phyloP scores from a whole-genome alignment of 305 asterid genomes.

The Nicotiana rustica region DNA sequence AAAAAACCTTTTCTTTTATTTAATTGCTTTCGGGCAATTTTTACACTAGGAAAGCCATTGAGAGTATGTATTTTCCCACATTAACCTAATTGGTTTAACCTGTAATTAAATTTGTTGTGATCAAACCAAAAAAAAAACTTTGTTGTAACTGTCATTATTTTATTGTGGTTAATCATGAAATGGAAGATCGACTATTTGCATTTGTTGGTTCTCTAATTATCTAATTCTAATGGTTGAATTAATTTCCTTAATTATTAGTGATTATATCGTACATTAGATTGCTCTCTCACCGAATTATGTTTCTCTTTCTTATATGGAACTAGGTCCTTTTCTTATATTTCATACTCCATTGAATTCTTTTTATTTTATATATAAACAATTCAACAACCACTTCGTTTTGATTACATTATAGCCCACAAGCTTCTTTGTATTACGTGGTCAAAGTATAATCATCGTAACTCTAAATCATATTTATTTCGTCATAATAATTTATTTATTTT shows the following conservation, averaged over 20 bases:
- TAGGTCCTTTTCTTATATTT: neutral
- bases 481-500: no score
- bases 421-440: neutral
- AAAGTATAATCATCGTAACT: neutral
- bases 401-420: neutral
- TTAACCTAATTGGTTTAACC: no score
- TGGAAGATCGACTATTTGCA: neutral
- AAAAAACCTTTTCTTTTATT: no score
- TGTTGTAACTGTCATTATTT: no score
- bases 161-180: neutral
- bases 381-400: neutral
- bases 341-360: neutral
- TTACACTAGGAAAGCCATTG: no score
- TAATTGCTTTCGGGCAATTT: no score
- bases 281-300: neutral
- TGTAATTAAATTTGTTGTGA: no score
- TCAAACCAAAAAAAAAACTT: no score
- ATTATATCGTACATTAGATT: neutral
- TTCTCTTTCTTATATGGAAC: neutral
- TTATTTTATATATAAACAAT: neutral
- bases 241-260: neutral
- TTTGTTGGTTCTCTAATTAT: neutral
- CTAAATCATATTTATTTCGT: no score
- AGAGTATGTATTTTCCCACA: no score
- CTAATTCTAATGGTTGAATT: neutral